Conservation (phyloP, 2,329 filamentous ascomycete species). For the Diaporthe aspalathi region DNA sequence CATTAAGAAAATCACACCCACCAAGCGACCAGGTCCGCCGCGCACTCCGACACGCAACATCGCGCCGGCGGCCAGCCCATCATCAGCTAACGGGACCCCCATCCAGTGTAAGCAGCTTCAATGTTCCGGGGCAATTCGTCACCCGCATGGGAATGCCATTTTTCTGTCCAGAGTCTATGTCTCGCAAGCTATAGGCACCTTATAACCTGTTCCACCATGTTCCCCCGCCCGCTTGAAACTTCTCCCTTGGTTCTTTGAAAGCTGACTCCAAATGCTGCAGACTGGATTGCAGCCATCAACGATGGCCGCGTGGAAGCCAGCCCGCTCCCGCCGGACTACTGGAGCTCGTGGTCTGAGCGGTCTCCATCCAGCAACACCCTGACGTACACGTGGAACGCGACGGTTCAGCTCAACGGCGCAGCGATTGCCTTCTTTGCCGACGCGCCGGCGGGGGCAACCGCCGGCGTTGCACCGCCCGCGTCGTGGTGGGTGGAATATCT, state of each 20-base stretch:
- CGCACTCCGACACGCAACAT: conserved; percentile 49
- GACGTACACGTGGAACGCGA: conserved; percentile 47
- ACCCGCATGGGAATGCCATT: too few species aligned
- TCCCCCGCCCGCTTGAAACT: too few species aligned
- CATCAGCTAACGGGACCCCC: conserved; percentile 45
- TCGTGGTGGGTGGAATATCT: conserved; percentile 46
- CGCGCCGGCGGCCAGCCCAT: conserved; percentile 44
- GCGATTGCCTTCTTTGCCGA: conserved; percentile 49
- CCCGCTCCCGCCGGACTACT: conserved; percentile 53
- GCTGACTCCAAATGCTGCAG: too few species aligned
- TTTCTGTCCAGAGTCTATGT: too few species aligned
- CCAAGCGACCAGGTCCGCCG: conserved; percentile 42
- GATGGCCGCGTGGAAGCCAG: conserved; percentile 47
- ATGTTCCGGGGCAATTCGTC: too few species aligned
- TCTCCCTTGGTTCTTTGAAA: too few species aligned
- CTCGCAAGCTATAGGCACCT: too few species aligned
- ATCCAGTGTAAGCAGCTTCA: too few species aligned
- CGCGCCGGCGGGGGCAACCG: conserved; percentile 45
- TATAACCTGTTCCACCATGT: too few species aligned
- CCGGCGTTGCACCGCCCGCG: conserved; percentile 47
- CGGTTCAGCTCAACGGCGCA: conserved; percentile 47
- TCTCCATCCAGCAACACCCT: conserved; percentile 48
- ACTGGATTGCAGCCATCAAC: conserved; percentile 51
- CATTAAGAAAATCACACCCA: conserved; percentile 48
- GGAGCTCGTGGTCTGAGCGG: conserved; percentile 49